Base-by-base conservation (phyloP, 441 rosid species). In the Sinapis alba region DNA sequence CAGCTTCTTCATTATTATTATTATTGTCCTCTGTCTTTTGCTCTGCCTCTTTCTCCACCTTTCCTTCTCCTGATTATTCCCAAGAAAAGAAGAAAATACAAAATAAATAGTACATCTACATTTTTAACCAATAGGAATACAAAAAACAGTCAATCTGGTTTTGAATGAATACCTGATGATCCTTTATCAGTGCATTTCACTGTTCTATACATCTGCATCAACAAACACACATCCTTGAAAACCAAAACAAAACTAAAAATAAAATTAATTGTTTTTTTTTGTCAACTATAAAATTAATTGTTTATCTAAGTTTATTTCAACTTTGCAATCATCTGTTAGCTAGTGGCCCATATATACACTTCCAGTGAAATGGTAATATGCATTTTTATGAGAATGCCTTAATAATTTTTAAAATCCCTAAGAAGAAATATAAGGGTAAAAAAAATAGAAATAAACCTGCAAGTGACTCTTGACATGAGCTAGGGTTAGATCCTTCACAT, bases 401-500 rank as follows among this genome's bases (percentile, higher is more conserved):
- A 26, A 9, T 50, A 62, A 3, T 62, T 65, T 7, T 24, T 11
- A 16, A 4, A 24, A 53, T 53, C 59, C 59, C 26, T 53, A 10
- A 53, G 13, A n/a, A 43, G 3, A 16, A 24, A 1, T 63, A n/a
- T 43, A 6, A 20, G 8, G 12, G 0, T 7, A 21, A 27, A 24
- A 3, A 21, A 19, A 20, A 32, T 6, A 4, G 71, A 81, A 78
- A 58, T 78, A 79, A 78, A 95, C 99, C 99, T 96, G 99, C 75
- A 96, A 89, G 78, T 96, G 99, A 86, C 99, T 96, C 89, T 96
- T 95, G 84, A 95, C 99, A 72, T 95, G 99, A 84, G 99, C 99
- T 83, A 95, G 86, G 80, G 99, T 95, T 86, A 96, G 90, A 89
- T 96, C 99, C 79, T 93, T 93, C 75, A 91, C 98, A 84, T 96